Base-by-base conservation (phyloP, 2,329 filamentous ascomycete species). In the Botryotinia globosa region DNA sequence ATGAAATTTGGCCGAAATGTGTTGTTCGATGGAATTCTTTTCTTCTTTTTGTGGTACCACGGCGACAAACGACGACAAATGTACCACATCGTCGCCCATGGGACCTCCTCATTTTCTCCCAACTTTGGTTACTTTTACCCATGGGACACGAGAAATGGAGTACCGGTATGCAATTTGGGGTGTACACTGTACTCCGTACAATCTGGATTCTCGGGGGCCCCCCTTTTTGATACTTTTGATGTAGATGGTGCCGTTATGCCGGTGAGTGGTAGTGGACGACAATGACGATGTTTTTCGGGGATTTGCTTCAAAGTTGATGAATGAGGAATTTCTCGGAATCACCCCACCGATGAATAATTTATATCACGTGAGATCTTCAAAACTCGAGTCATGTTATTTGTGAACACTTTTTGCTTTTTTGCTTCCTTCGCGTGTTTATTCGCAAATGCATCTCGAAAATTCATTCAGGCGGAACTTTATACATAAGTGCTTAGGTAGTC, bases 61-160 rank as follows among this genome's bases (percentile, higher is more conserved):
- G 10, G 18, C 61, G 42, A 18, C 25, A 63, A 29, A 44, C 39
- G 10, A n/a, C 61, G 42, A 18, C 25, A 63, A 29, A 22, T 10
- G 39, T 64, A 32, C 32, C 45, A n/a, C 45, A 67, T 54, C 18
- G 34, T 67, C 45, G 64, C 64, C 64, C 64, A 67, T 67, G 64
- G 64, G 64, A 67, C 64, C 64, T 66, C 64, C 64, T 54, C 64
- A 67, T 67, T 67, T 51, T 67, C 64, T 67, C 64, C 64, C 45
- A n/a, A 54, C 42, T 67, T 54, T 65, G 37, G 29, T 18, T 62
- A n/a, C 16, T 9, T 39, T 39, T 39, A 39, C 45, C 64, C 64
- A 67, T 54, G 64, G 64, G 63, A 51, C 64, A 67, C 34, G 34
- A 54, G 45, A 48, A 67, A 67, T 67, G 64, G 64, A 66, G 64